Evolutionary conservation across 768 basidiomycete species (phyloP).

Genomic region (Hortiboletus flavorubellus): DNA sequence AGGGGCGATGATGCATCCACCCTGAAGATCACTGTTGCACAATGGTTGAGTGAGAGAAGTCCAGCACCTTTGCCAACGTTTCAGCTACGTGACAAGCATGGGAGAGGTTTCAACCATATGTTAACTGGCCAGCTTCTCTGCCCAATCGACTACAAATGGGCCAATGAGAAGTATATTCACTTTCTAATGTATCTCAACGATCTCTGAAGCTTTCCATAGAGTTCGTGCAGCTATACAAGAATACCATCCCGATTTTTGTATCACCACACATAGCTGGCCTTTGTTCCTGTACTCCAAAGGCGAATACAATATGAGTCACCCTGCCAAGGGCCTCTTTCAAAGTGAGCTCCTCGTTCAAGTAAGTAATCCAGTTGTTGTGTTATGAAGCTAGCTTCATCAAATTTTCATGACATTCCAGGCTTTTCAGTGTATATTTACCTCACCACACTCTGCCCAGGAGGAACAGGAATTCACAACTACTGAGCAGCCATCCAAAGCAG

Average conservation of each 20-base stretch:
- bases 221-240: not conserved
- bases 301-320: not conserved
- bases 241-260: not conserved
- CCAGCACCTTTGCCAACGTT: not conserved
- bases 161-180: not conserved
- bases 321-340: not conserved
- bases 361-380: too few relatives aligned
- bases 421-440: too few relatives aligned
- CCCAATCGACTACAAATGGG: slow-evolving; percentile 15
- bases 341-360: not conserved
- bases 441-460: too few relatives aligned
- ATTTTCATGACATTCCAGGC: too few relatives aligned
- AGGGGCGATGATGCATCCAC: slow-evolving; percentile 2
- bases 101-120: slow-evolving; percentile 3
- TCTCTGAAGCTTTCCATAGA: not conserved
- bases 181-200: too few relatives aligned
- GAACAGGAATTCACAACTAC: too few relatives aligned
- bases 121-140: slow-evolving; percentile 7
- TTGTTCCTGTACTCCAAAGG: not conserved
- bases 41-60: not conserved
- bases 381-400: too few relatives aligned
- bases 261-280: slow-evolving; percentile 9
- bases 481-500: too few relatives aligned
- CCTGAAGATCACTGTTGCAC: not conserved
- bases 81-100: not conserved